Evolutionary conservation across 768 basidiomycete genomes (phyloP), one percentile per base, ranked within the genome.

Genomic region (Lactifluus rugatus): DNA sequence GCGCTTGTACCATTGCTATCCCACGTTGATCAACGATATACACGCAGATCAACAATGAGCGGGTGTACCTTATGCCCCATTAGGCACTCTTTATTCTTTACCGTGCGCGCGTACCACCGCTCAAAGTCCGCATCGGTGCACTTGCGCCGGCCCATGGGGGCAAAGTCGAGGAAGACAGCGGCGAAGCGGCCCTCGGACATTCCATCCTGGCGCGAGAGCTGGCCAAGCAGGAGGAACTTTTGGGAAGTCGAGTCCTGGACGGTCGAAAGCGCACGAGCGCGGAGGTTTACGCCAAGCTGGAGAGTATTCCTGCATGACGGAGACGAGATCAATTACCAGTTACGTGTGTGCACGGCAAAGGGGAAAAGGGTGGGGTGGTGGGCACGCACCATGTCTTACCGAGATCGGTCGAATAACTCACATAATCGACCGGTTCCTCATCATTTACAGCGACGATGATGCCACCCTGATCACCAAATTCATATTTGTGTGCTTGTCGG

Each of bases 211-310:
- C 84, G 80, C 2, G 81, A 73, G 13, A 93, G 76, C 58, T 87
- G 84, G 5, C 87, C 96, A 25, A 96, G 77, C 8, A 99, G 76
- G 9, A 98, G 68, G 75, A 98, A 97, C 71, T 95, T 97, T 68
- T 96, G 95, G 0, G 92, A 94, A 0, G 96, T 97, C 13, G 92
- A 92, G 64, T 99, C 96, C 0, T 92, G 90, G 5, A 97, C 80
- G 3, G 93, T 96, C 42, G 87, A 84, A n/a, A 99, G 74, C 0
- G 82, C 82, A 8, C 82, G 78, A 0, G 90, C 84, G 21, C 86
- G 83, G 5, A 97, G 61, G 28, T 74, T 83, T 57, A 89, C 69
- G 2, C 83, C 89, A 52, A 94, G 72, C 13, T 87, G 71, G 60
- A 89, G 83, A 13, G 77, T 73, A 56, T 80, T 73, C 93, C 93